A percentile compares a stretch with the other conserved stretches of the same genome.
Evolutionary conservation across 2,329 filamentous ascomycete genomes (phyloP).

Genomic region (Fusarium sacchari): DNA sequence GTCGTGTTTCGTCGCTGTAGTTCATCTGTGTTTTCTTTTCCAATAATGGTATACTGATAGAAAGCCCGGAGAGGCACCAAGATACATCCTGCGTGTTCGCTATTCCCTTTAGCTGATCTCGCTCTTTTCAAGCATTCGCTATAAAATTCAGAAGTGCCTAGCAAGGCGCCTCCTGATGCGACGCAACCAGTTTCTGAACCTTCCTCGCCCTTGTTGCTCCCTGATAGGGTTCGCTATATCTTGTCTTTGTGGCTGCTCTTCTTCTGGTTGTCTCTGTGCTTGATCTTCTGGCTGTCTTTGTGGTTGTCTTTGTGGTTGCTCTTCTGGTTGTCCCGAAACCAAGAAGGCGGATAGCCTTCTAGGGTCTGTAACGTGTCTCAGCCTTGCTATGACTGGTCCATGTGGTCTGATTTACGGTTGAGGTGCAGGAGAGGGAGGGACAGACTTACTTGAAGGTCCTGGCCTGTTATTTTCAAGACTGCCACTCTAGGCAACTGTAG

Average conservation of each 20-base stretch:
- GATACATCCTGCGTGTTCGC: not conserved
- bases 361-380: not conserved
- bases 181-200: not conserved
- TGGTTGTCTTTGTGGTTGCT: too few relatives aligned
- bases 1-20: not conserved
- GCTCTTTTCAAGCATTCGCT: not conserved
- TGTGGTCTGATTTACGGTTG: not conserved
- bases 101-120: not conserved
- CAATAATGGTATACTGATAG: not conserved
- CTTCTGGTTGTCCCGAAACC: too few relatives aligned
- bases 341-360: too few relatives aligned
- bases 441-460: not conserved
- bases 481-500: slow-evolving; percentile 32
- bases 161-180: not conserved
- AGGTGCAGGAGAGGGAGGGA: not conserved
- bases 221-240: not conserved
- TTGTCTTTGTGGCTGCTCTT: not conserved
- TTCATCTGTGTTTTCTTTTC: not conserved
- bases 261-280: not conserved
- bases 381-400: not conserved
- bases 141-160: not conserved
- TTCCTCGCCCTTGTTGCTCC: not conserved
- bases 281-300: too few relatives aligned
- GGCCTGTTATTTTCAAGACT: not conserved
- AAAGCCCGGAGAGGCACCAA: not conserved